Evolutionary conservation across 2,329 filamentous ascomycete genomes (phyloP).

Genomic region (Colletotrichum magnum): DNA sequence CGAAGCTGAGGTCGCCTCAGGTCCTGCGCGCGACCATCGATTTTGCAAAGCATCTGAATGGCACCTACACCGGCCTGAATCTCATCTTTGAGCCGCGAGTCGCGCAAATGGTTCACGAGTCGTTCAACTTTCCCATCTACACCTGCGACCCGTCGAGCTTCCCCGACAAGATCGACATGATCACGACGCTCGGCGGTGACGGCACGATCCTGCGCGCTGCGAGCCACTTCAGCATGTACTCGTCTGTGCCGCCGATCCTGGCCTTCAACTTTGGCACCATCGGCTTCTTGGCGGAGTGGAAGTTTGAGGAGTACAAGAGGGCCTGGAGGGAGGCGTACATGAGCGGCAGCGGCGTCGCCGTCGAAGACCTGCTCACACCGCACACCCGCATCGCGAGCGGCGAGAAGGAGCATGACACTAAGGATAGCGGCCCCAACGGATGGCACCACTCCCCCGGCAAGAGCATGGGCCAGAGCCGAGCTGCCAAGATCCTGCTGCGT

Average conservation of each 20-base stretch:
- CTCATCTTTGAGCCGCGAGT: slow-evolving; percentile 86
- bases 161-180: slow-evolving; percentile 86
- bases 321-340: slow-evolving; percentile 96
- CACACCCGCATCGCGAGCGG: slow-evolving; percentile 55
- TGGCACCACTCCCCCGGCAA: slow-evolving; percentile 86
- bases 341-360: slow-evolving; percentile 70
- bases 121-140: slow-evolving; percentile 82
- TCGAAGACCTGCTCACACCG: slow-evolving; percentile 58
- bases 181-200: slow-evolving; percentile 92
- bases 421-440: slow-evolving; percentile 49
- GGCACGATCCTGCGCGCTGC: slow-evolving; percentile 90
- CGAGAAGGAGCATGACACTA: slow-evolving; percentile 45
- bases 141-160: slow-evolving; percentile 67
- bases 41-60: slow-evolving; percentile 79
- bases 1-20: slow-evolving; percentile 69
- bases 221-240: slow-evolving; percentile 80
- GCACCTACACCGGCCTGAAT: slow-evolving; percentile 84
- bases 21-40: slow-evolving; percentile 67
- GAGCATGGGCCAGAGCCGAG: slow-evolving; percentile 81
- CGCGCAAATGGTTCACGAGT: slow-evolving; percentile 78
- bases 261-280: slow-evolving; percentile 98
- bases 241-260: slow-evolving; percentile 88
- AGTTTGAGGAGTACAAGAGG: slow-evolving; percentile 91
- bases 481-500: slow-evolving; percentile 86
- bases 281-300: slow-evolving; percentile 97